phyloP scores from a whole-genome alignment of 2,329 filamentous ascomycete genomes.

The Aspergillaceae sp. region DNA sequence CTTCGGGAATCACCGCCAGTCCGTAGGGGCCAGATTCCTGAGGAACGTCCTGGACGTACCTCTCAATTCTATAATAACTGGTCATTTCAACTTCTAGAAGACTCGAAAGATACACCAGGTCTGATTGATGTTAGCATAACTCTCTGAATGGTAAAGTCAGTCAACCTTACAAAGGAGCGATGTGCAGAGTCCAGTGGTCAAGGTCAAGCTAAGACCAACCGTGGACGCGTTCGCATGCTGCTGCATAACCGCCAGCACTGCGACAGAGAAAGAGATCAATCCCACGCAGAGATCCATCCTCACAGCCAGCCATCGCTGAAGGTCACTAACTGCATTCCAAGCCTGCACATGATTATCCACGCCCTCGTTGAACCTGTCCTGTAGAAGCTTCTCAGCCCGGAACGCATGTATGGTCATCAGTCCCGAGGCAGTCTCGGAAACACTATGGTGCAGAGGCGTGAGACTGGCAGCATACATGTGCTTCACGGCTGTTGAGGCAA shows the following conservation, averaged over 20 bases:
- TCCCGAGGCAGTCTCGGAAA: slow-evolving; percentile 7
- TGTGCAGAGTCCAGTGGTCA: slow-evolving; percentile 6
- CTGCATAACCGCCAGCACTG: slow-evolving; percentile 3
- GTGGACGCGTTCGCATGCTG: slow-evolving; percentile 3
- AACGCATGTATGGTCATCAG: slow-evolving; percentile 7
- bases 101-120: slow-evolving; percentile 7
- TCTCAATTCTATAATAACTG: slow-evolving; percentile 61
- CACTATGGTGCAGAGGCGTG: slow-evolving; percentile 7
- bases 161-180: slow-evolving; percentile 4
- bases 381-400: slow-evolving; percentile 6
- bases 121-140: background rate
- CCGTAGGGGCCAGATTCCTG: slow-evolving; percentile 35
- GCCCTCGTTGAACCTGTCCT: slow-evolving; percentile 3
- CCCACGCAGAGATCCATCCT: slow-evolving; percentile 9
- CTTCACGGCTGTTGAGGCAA: slow-evolving; percentile 8
- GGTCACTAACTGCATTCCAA: slow-evolving; percentile 9
- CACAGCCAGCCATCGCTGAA: slow-evolving; percentile 9
- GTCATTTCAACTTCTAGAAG: slow-evolving; percentile 63
- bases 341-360: slow-evolving; percentile 6
- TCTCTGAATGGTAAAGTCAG: background rate
- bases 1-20: slow-evolving; percentile 45
- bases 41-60: slow-evolving; percentile 60
- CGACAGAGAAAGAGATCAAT: slow-evolving; percentile 7
- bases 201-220: slow-evolving; percentile 7
- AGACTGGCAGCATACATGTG: slow-evolving; percentile 7